A percentile compares a stretch with the other conserved stretches of the same genome.
Evolutionary conservation across 148 eudicot species (phyloP).

Genomic region (Agrostemma githago): DNA sequence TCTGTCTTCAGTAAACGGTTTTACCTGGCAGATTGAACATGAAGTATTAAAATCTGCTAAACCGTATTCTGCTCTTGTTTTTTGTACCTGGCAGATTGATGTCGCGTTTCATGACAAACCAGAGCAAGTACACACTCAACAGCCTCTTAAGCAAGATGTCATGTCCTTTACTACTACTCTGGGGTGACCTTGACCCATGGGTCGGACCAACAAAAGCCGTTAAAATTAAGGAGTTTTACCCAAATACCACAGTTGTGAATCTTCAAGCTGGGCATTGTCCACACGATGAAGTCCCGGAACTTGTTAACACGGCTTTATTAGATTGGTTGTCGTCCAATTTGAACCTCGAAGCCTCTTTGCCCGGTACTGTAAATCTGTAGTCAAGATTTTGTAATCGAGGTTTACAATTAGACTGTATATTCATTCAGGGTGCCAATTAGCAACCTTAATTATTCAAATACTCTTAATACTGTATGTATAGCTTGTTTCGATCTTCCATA

Average conservation of each 20-base stretch:
- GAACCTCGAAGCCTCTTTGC: slow-evolving; percentile 30
- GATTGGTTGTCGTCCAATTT: slow-evolving; percentile 79
- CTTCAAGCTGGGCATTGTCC: slow-evolving; percentile 99
- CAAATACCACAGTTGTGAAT: slow-evolving; percentile 64
- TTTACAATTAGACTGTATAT: slow-evolving; percentile 15
- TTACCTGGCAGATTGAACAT: too few species aligned
- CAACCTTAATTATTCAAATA: not conserved
- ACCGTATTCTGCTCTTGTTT: not conserved
- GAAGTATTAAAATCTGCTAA: too few species aligned
- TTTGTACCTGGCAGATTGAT: slow-evolving; percentile 51
- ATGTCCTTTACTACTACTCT: slow-evolving; percentile 75
- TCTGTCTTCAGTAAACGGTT: not conserved
- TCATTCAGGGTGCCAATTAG: not conserved
- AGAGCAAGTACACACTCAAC: slow-evolving; percentile 83
- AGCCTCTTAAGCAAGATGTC: slow-evolving; percentile 72
- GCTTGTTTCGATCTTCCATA: not conserved
- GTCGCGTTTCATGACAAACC: slow-evolving; percentile 79
- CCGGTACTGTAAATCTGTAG: slow-evolving; percentile 31
- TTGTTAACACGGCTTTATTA: slow-evolving; percentile 71
- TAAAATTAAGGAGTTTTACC: slow-evolving; percentile 84
- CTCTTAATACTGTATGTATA: not conserved
- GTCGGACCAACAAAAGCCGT: slow-evolving; percentile 84
- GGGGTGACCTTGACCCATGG: slow-evolving; percentile 99
- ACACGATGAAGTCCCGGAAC: slow-evolving; percentile 96
- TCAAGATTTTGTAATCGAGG: slow-evolving; percentile 19